Percentiles rank a stretch among this genome's conserved stretches.
Evolutionary conservation across 2,329 filamentous ascomycete species (phyloP).

Genomic region (Neodidymelliopsis sp.): DNA sequence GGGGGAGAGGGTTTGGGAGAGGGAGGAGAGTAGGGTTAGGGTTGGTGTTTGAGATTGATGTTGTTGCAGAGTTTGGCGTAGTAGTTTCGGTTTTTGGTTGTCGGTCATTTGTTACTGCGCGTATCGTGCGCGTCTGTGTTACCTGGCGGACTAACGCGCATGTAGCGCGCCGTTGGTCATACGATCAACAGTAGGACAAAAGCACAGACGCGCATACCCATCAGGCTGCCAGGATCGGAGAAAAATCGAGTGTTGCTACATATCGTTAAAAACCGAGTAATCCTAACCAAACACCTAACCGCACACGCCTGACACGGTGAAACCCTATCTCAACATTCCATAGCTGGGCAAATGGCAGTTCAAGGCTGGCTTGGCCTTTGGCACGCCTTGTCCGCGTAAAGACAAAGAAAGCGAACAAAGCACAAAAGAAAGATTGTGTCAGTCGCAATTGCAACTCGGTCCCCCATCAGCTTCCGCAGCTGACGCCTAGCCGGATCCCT

Average conservation of each 20-base stretch:
- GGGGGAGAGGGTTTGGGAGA: background rate
- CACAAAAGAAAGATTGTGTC: conserved; percentile 28
- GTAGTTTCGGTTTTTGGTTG: background rate
- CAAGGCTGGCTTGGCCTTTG: conserved; percentile 13
- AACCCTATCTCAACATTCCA: conserved; percentile 28
- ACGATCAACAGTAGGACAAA: conserved; percentile 2
- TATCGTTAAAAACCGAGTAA: conserved; percentile 33
- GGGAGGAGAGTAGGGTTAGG: conserved; percentile 1
- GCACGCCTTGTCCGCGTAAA: conserved; percentile 12
- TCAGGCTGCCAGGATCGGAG: conserved; percentile 1
- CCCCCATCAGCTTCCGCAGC: conserved; percentile 2
- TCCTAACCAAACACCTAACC: conserved; percentile 36
- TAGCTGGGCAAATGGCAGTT: conserved; percentile 16
- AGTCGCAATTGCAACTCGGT: conserved; percentile 11
- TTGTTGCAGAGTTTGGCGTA: background rate
- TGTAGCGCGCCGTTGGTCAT: background rate
- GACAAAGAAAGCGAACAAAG: conserved; percentile 21
- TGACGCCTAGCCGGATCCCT: conserved; percentile 3
- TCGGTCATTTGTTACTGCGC: background rate
- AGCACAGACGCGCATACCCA: background rate
- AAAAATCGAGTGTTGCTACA: conserved; percentile 35
- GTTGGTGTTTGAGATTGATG: background rate
- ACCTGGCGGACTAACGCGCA: background rate
- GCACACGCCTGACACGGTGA: conserved; percentile 33
- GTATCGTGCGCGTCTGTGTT: background rate